Percentiles rank a stretch among this genome's conserved stretches.
Evolutionary conservation across 495 filamentous ascomycete species (phyloP).

Genomic region (Xylaria nigripes): DNA sequence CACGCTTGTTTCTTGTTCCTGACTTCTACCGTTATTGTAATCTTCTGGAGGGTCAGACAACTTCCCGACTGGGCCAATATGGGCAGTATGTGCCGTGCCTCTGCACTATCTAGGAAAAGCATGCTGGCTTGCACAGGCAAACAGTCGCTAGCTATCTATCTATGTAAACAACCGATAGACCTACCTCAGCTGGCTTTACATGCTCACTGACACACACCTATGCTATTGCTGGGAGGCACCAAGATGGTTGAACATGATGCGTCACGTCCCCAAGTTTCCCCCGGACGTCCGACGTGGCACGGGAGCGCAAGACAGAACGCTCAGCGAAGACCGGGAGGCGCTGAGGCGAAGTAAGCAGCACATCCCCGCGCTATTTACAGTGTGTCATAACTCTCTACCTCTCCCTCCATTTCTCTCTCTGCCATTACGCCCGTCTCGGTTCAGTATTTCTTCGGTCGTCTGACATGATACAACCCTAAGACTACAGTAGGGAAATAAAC

Average conservation of each 20-base stretch:
- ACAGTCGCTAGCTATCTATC: no score
- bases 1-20: constrained; percentile 10
- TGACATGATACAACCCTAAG: background rate
- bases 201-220: background rate
- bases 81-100: background rate
- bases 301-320: background rate
- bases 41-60: background rate
- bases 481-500: no score
- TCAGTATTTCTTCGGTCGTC: no score
- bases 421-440: no score
- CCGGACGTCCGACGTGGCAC: constrained; percentile 1
- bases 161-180: background rate
- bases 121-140: no score
- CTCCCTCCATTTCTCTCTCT: no score
- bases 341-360: background rate
- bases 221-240: background rate
- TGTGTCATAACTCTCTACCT: background rate
- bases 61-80: background rate
- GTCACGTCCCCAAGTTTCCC: background rate
- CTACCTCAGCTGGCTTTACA: background rate
- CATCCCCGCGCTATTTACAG: background rate
- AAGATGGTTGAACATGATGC: background rate
- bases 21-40: background rate
- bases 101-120: background rate
- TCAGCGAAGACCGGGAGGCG: background rate